Conservation (phyloP, 345 rosid species). For the Noccaea caerulescens region DNA sequence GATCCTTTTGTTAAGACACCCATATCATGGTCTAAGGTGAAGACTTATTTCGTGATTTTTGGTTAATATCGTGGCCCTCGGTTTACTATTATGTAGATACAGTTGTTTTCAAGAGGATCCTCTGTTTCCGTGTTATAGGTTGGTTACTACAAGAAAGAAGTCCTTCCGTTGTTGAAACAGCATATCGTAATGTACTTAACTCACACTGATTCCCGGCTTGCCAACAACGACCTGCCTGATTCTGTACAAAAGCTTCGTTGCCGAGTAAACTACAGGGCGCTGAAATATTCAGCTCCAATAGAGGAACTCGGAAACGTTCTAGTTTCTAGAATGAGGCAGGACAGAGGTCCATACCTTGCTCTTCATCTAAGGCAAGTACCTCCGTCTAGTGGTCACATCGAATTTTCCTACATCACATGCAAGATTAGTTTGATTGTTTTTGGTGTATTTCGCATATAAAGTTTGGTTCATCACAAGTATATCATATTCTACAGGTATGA, state of each 20-base stretch:
- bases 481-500: conserved; percentile 65
- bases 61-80: not conserved
- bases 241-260: conserved; percentile 87
- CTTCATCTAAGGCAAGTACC: conserved; percentile 84
- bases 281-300: conserved; percentile 81
- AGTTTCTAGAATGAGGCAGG: conserved; percentile 77
- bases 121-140: conserved; percentile 51
- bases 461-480: conserved; percentile 1
- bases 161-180: conserved; percentile 77
- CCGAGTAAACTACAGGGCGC: conserved; percentile 80
- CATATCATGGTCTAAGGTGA: conserved; percentile 95
- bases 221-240: conserved; percentile 73
- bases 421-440: conserved; percentile 14
- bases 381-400: conserved; percentile 4
- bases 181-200: conserved; percentile 86
- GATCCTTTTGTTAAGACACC: conserved; percentile 83
- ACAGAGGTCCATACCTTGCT: conserved; percentile 84
- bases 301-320: conserved; percentile 75
- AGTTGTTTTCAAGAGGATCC: not conserved
- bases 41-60: conserved; percentile 24
- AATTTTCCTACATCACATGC: not conserved
- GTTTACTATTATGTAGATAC: conserved; percentile 3
- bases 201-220: conserved; percentile 92
- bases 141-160: conserved; percentile 80
- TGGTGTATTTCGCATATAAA: not conserved